Base-by-base conservation (phyloP, 1,284 basidiomycete genomes). In the Retiboletus flavoniger region DNA sequence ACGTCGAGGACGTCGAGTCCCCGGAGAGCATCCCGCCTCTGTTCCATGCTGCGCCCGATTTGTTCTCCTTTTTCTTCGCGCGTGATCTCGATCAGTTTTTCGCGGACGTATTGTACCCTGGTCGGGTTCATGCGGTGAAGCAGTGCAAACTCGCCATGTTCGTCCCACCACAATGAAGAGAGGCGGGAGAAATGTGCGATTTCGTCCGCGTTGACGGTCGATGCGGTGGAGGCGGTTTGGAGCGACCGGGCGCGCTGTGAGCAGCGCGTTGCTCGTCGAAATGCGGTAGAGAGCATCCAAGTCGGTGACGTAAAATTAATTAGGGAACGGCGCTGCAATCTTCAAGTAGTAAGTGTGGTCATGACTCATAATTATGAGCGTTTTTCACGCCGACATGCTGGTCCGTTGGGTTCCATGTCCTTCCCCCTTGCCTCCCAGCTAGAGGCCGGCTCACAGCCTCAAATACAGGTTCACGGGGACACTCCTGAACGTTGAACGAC, bases 101-200 rank as follows among this genome's bases (percentile, higher is more conserved):
- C 83, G 26, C 87, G 81, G 19, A 99, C 79, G 69, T 95, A 98
- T 53, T 86, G 83, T 63, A 95, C 83, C 34, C 97, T 80, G 11
- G 89, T 81, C 1, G 94, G 93, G 73, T 99, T 99, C 96, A 99
- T 98, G 64, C 85, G 84, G 71, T 99, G 97, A 32, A 99, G 75
- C 36, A 96, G 77, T 3, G 78, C 82, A 66, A 98, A 97, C 71
- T 98, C 95, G 62, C 96, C 95, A 29, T 79, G 79, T 67, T 97
- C 93, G 71, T 98, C 87, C 97, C 97, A 99, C 97, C 97, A 99
- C 66, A 91, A 81, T 24, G 91, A 87, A 0, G 94, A 94, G 1
- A 99, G 84, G 34, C 83, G 81, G 4, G 95, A 95, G 72, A 99
- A 99, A 71, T 95, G 93, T 0, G 89, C 87, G 50, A 99, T 91